phyloP scores from a whole-genome alignment of 1,284 basidiomycete genomes.

The Peniophora sp. region DNA sequence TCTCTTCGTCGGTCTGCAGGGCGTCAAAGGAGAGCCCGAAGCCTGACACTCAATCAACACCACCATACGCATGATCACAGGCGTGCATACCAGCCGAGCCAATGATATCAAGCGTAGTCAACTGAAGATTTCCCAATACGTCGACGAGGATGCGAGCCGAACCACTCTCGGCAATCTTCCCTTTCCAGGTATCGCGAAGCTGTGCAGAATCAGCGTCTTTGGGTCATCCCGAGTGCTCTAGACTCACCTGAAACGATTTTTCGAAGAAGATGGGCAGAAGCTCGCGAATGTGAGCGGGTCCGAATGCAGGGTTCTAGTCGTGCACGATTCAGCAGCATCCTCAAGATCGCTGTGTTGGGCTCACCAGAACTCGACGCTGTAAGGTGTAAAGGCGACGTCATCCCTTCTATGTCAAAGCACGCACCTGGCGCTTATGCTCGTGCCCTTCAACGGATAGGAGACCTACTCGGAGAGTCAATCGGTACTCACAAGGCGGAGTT shows the following conservation, averaged over 20 bases:
- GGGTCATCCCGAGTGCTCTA: neutral
- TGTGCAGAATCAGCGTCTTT: slow-evolving; percentile 1
- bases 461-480: too few relatives aligned
- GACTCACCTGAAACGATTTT: slow-evolving; percentile 18
- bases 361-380: slow-evolving; percentile 5
- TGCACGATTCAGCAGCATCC: neutral
- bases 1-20: slow-evolving; percentile 10
- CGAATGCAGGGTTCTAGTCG: slow-evolving; percentile 25
- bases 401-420: neutral
- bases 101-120: slow-evolving; percentile 41
- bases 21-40: slow-evolving; percentile 35
- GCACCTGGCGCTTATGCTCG: neutral
- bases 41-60: slow-evolving; percentile 6
- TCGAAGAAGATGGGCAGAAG: slow-evolving; percentile 23
- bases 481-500: too few relatives aligned
- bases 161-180: slow-evolving; percentile 2
- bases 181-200: slow-evolving; percentile 18
- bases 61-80: neutral
- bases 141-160: slow-evolving; percentile 21
- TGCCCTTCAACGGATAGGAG: neutral
- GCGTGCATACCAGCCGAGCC: slow-evolving; percentile 32
- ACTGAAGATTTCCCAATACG: slow-evolving; percentile 31
- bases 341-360: neutral
- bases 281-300: slow-evolving; percentile 20
- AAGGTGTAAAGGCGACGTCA: neutral